These are phyloP conservation scores for Hanseniaspora pseudoguilliermondii DNA, from an alignment of 805 yeast species.

Conservation along the genomic window DNA sequence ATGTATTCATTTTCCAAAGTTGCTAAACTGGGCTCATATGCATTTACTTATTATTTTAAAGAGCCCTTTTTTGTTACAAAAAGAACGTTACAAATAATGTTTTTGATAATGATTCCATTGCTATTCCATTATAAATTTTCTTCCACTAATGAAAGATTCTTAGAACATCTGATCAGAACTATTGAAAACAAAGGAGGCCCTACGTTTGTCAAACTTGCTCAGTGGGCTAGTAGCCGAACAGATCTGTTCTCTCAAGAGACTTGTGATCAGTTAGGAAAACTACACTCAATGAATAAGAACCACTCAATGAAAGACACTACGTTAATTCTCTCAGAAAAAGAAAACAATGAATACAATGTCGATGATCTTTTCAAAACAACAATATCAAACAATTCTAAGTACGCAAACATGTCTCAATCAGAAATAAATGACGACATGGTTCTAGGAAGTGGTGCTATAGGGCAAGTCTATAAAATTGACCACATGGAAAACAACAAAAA, in stretches of 20 bases:
- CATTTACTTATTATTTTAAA: constrained; percentile 23
- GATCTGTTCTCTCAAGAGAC: constrained; percentile 75
- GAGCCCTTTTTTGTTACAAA: constrained; percentile 56
- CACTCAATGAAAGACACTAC: constrained; percentile 58
- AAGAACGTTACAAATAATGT: constrained; percentile 3
- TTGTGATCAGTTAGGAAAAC: constrained; percentile 59
- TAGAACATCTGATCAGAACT: neutral
- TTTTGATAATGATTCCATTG: constrained; percentile 7
- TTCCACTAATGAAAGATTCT: neutral
- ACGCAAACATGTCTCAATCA: neutral
- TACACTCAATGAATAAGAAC: constrained; percentile 73
- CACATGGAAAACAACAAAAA: constrained; percentile 35
- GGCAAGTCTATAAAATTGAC: constrained; percentile 69
- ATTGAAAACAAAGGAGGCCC: constrained; percentile 55
- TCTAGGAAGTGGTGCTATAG: constrained; percentile 96
- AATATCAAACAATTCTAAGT: neutral
- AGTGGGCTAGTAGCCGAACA: constrained; percentile 97
- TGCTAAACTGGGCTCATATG: too few species aligned
- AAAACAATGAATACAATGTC: neutral
- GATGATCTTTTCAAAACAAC: neutral
- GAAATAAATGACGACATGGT: constrained; percentile 49
- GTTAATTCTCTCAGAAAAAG: constrained; percentile 34
- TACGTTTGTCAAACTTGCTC: constrained; percentile 81
- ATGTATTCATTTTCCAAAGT: neutral
- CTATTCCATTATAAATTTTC: neutral